These are phyloP conservation scores for Caryopteris hybrid DNA, from an alignment of 305 asterid species.

Conservation along the genomic window DNA sequence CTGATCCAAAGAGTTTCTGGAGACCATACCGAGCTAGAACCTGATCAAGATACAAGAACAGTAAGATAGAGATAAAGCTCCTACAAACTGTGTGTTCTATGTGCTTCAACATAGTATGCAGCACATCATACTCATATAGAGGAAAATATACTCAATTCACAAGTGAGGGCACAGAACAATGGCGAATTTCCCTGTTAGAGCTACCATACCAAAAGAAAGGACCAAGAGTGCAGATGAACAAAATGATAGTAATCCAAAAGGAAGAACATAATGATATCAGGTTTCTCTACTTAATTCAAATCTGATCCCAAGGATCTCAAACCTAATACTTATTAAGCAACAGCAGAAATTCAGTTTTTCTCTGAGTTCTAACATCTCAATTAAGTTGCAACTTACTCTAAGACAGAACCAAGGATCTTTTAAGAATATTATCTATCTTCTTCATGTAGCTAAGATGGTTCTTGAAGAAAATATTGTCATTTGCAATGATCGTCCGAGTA, in stretches of 20 bases:
- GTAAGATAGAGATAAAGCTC: background rate
- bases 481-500: background rate
- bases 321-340: no score
- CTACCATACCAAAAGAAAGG: background rate
- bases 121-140: background rate
- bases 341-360: no score
- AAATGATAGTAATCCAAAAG: no score
- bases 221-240: no score
- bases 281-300: background rate
- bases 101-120: no score
- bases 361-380: no score
- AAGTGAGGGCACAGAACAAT: no score
- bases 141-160: background rate
- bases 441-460: background rate
- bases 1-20: conserved; percentile 70
- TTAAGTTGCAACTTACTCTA: background rate
- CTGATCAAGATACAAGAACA: conserved; percentile 24
- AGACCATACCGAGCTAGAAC: conserved; percentile 58
- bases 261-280: no score
- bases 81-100: background rate
- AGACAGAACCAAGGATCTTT: background rate
- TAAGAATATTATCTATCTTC: background rate
- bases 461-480: background rate
- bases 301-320: background rate
- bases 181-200: background rate